Conservation (phyloP, 2,329 filamentous ascomycete species). For the Alternaria viburni region DNA sequence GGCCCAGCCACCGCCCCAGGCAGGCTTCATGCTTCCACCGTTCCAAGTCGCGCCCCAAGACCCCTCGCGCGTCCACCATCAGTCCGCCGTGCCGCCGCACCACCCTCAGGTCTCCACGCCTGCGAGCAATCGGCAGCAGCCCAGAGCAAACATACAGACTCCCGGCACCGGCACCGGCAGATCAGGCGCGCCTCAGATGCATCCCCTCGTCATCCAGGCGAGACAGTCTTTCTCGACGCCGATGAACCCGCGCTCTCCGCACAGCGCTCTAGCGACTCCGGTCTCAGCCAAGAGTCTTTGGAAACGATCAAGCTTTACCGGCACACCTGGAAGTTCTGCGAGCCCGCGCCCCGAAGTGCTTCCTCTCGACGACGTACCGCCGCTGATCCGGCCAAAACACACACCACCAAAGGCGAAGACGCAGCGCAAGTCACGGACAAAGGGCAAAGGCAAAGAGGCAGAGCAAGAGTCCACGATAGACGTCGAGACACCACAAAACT, state of each 20-base stretch:
- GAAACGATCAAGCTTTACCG: constrained; percentile 31
- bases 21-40: constrained; percentile 56
- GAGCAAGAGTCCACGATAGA: constrained; percentile 21
- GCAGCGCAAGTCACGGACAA: constrained; percentile 33
- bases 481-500: constrained; percentile 20
- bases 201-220: constrained; percentile 32
- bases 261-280: constrained; percentile 33
- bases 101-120: constrained; percentile 41
- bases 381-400: constrained; percentile 21
- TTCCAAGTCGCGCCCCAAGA: constrained; percentile 57
- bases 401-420: constrained; percentile 30
- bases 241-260: constrained; percentile 28
- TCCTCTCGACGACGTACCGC: constrained; percentile 37
- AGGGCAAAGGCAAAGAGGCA: constrained; percentile 34
- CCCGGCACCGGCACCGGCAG: constrained; percentile 21
- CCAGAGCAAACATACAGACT: constrained; percentile 20
- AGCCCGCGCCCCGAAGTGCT: constrained; percentile 32
- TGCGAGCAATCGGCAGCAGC: constrained; percentile 22
- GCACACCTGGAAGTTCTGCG: constrained; percentile 19
- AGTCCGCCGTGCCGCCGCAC: constrained; percentile 31
- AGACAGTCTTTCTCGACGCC: constrained; percentile 39
- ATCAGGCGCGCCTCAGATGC: constrained; percentile 26
- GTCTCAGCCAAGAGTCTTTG: constrained; percentile 40
- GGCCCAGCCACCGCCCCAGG: constrained; percentile 49
- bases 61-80: constrained; percentile 47